Conservation (phyloP, 345 rosid species). For the Arabis alpina region DNA sequence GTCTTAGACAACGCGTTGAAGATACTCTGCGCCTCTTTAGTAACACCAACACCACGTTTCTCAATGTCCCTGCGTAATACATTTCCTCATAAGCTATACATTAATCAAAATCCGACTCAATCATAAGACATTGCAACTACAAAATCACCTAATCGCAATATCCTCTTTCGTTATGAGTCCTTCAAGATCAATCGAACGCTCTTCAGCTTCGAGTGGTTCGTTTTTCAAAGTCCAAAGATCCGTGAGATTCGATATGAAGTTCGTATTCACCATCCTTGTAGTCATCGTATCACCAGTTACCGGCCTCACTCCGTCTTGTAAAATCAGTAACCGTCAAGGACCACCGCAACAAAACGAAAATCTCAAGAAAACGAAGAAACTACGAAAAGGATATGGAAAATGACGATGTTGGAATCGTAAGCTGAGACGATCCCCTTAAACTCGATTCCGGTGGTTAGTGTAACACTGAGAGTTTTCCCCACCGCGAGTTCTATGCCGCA, state of each 20-base stretch:
- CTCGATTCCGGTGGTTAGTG: conserved; percentile 70
- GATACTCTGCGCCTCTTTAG: conserved; percentile 72
- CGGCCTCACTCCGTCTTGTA: conserved; percentile 68
- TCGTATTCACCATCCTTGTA: conserved; percentile 69
- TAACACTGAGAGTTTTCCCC: conserved; percentile 78
- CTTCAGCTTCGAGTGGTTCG: conserved; percentile 69
- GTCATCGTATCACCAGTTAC: conserved; percentile 54
- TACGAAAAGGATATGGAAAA: conserved; percentile 72
- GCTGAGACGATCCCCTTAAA: conserved; percentile 75
- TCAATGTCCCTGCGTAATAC: conserved; percentile 61
- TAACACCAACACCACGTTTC: conserved; percentile 87
- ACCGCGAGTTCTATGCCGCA: conserved; percentile 57
- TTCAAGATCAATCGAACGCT: conserved; percentile 54
- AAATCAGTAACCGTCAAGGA: conserved; percentile 49
- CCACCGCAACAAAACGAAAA: not conserved
- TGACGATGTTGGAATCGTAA: conserved; percentile 81
- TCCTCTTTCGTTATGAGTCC: conserved; percentile 61
- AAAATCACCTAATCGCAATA: conserved; percentile 61
- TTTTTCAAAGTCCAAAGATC: conserved; percentile 52
- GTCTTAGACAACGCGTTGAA: conserved; percentile 79
- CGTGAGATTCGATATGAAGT: conserved; percentile 58
- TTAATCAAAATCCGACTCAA: not conserved
- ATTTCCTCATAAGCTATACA: conserved; percentile 7
- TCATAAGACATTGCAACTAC: not conserved
- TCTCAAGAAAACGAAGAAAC: not conserved